A percentile compares a stretch with the other conserved stretches of the same genome.
Conservation (phyloP, 179 eudicot species). For the Heliamphora pulchella region DNA sequence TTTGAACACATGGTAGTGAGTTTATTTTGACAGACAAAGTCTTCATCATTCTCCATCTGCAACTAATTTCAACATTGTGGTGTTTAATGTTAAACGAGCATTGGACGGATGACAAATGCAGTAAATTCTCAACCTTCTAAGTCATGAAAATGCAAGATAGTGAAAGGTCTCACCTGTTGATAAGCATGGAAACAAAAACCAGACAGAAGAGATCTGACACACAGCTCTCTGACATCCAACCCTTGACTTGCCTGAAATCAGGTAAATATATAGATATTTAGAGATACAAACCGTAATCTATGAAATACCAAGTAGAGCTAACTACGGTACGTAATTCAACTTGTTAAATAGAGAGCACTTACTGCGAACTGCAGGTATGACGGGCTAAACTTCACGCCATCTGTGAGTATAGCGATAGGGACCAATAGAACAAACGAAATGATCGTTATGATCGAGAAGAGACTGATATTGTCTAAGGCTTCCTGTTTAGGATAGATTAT, state of each 20-base stretch:
- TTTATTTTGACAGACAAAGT: too few relatives aligned
- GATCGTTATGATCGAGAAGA: slow-evolving; percentile 79
- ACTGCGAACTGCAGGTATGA: slow-evolving; percentile 62
- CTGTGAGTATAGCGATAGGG: slow-evolving; percentile 61
- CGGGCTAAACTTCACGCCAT: slow-evolving; percentile 79
- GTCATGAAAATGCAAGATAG: background rate
- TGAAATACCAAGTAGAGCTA: background rate
- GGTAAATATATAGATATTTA: background rate
- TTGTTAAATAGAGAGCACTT: slow-evolving; percentile 23
- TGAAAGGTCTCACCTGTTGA: slow-evolving; percentile 58
- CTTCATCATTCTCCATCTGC: background rate
- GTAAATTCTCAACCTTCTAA: background rate
- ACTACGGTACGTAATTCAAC: background rate
- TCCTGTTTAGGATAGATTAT: slow-evolving; percentile 42
- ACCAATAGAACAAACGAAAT: slow-evolving; percentile 52
- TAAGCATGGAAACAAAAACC: slow-evolving; percentile 84
- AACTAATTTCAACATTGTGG: background rate
- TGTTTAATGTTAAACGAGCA: background rate
- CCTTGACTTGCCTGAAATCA: slow-evolving; percentile 56
- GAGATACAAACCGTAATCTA: background rate
- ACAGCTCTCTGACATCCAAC: slow-evolving; percentile 53
- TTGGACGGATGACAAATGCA: background rate
- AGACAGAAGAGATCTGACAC: slow-evolving; percentile 49
- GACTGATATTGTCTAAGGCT: slow-evolving; percentile 75
- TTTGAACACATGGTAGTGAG: too few relatives aligned